Evolutionary conservation across 768 basidiomycete species (phyloP).

Genomic region (Amanita jacksonii): DNA sequence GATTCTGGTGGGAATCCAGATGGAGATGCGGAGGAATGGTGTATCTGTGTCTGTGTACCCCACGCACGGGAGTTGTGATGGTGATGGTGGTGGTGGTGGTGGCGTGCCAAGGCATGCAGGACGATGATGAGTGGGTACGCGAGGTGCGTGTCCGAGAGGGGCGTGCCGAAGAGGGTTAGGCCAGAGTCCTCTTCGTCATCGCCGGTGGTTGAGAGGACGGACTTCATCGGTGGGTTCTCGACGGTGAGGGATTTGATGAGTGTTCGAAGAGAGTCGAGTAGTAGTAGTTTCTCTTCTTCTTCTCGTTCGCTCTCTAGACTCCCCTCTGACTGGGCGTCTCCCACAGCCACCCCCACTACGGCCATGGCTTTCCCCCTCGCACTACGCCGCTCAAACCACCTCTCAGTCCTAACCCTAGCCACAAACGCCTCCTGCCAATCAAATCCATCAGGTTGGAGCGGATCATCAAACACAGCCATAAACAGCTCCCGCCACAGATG

Average conservation of each 20-base stretch:
- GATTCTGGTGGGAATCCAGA: too few species aligned
- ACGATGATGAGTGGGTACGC: background rate
- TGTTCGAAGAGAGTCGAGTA: background rate
- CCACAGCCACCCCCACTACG: too few species aligned
- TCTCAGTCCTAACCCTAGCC: conserved; percentile 12
- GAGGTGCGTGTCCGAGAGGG: background rate
- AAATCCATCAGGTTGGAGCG: conserved; percentile 13
- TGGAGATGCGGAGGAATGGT: background rate
- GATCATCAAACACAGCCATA: conserved; percentile 41
- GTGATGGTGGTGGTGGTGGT: conserved; percentile 17
- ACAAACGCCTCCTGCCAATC: conserved; percentile 17
- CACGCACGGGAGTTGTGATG: conserved; percentile 26
- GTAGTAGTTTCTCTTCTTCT: background rate
- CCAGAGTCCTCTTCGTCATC: conserved; percentile 6
- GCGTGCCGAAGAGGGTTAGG: background rate
- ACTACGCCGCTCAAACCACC: conserved; percentile 9
- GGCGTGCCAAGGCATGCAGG: background rate
- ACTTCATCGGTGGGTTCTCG: background rate
- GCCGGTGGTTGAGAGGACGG: background rate
- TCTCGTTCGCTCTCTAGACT: background rate
- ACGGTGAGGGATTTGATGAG: background rate
- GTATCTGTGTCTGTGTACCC: too few species aligned
- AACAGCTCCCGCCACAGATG: conserved; percentile 39
- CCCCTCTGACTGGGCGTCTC: too few species aligned
- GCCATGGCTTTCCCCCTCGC: background rate